Base-by-base conservation (phyloP, 768 basidiomycete species). In the Calocybe cyanea region DNA sequence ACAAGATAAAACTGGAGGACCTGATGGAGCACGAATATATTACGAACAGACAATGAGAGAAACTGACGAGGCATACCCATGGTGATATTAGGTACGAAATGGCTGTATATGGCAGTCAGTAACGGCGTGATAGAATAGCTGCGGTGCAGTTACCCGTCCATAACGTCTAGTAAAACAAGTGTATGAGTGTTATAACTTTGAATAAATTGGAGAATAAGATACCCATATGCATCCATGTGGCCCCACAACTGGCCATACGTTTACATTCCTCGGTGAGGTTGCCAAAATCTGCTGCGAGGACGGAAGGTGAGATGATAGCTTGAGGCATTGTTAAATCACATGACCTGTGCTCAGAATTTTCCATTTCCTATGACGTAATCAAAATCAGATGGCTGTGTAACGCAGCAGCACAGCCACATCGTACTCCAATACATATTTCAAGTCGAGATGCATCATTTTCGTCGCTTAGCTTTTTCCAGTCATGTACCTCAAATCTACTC, bases 141-240 rank as follows among this genome's bases (percentile, higher is more conserved):
- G 38, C 41, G 17, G 37, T 46, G 34, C 39, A 57, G 63, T 67
- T 65, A 92, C 92, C 93, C 94, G 64, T 98, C 95, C 95, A 98
- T 98, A 49, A 98, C 83, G 72, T 98, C 93, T 96, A 51, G 40
- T 39, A 11, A 46, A 30, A 37, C 41, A 45, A 51, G 51, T 51
- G 33, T 41, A 30, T 37, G 7, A 35, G 10, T 15, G 32, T 41
- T 13, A 21, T 33, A 15, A 15, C 47, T 15, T 15, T 43, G 37
- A 36, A 33, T 39, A 24, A 21, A 55, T 62, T 28, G 11, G 25
- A 6, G 25, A 6, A 28, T 28, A 11, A 28, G 25, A 54, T 50
- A 88, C 93, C 93, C 94, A 98, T 97, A 57, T 97, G 95, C 47
- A 97, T 77, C 96, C 96, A 98, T 65, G 98, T 87, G 17, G 94